A percentile compares a stretch with the other conserved stretches of the same genome.
Conservation (phyloP, 208 protist species). For the Tetramitus jugosus region DNA sequence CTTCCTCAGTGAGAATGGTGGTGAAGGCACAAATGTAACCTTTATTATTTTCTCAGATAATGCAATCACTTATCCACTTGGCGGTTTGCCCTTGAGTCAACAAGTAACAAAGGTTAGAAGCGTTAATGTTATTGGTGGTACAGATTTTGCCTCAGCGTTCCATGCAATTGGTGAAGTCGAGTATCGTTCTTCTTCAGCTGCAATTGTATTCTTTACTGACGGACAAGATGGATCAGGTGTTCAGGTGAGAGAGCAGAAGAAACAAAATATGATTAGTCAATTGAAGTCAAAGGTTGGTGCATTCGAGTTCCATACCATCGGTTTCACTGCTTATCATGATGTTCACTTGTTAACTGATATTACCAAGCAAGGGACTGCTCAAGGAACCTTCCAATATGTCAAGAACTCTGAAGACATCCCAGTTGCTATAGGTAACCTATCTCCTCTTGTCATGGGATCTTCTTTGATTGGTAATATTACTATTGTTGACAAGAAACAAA, state of each 20-base stretch:
- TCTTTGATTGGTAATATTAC: background rate
- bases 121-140: no score
- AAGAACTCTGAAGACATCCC: background rate
- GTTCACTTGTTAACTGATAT: background rate
- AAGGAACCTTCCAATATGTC: slow-evolving; percentile 1
- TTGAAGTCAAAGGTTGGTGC: background rate
- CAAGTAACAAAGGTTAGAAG: no score
- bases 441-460: background rate
- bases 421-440: background rate
- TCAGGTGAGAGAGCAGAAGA: background rate
- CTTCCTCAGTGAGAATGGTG: no score
- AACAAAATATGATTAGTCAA: background rate
- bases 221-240: background rate
- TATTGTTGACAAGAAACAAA: no score
- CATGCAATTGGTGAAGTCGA: no score
- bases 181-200: no score
- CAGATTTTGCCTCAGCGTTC: no score
- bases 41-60: no score
- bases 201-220: background rate
- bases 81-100: no score
- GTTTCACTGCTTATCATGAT: background rate
- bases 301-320: background rate
- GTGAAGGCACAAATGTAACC: no score
- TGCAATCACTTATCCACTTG: no score
- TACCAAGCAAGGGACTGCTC: background rate